Base-by-base conservation (phyloP, 495 filamentous ascomycete species). In the Halenospora varia region DNA sequence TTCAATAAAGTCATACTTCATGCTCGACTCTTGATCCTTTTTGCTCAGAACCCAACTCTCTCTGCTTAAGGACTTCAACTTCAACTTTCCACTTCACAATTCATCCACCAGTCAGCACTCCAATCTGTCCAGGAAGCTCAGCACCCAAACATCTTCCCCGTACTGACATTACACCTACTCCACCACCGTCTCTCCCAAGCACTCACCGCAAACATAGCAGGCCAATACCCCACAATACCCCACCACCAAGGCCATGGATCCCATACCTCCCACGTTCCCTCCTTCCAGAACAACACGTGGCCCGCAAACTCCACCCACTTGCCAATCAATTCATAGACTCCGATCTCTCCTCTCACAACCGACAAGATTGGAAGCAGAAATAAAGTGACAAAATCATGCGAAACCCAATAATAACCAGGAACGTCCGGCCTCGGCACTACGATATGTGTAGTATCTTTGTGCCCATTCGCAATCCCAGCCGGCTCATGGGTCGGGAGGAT, bases 191-290 rank as follows among this genome's bases (percentile, higher is more conserved):
- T 68, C 10, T 62, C 61, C 50, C 75, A 51, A 44, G 77, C 56
- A 53, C 66, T 59, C 6, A 56, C 51, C 17, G 72, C 11, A 58
- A 85, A 79, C 58, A 70, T 66, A 24, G 68, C 60, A n/a, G 82
- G 84, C 81, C 78, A 86, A 65, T 82, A 87, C 1, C 81, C 71
- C 54, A 83, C 80, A 66, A 85, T 85, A 2, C 84, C 66, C 68
- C 75, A 74, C 70, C 77, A 80, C 45, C 70, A 75, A 0, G 84
- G 84, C 60, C 78, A 48, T 11, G 84, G 84, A 69, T 87, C 84
- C 82, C 81, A 84, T 19, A 71, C 23, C 62, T 79, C 77, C 57
- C 73, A 86, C 2, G 73, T 80, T 3, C 81, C 84, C 25, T 88
- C 84, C 55, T 77, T 80, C 83, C 84, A 86, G 13, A 62, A 69